Conservation (phyloP, 225 moss, liverwort and hornwort species). For the Marchantia polymorpha region DNA sequence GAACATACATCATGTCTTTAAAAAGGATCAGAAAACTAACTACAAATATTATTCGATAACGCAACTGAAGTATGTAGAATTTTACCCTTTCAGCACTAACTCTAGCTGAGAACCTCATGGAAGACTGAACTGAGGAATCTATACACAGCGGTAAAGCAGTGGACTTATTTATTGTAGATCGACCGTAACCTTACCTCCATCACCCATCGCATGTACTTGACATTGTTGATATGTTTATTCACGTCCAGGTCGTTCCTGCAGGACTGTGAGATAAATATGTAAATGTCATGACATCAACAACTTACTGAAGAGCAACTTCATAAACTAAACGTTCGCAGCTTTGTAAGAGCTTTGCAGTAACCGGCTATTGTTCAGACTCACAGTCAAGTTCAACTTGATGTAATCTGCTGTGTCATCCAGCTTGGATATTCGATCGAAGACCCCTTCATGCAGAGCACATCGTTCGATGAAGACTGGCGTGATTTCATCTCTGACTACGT, state of each 20-base stretch:
- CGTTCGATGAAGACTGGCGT: slow-evolving; percentile 12
- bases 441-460: background rate
- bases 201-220: slow-evolving; percentile 67
- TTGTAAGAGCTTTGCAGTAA: too few species aligned
- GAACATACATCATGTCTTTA: background rate
- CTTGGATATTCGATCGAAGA: slow-evolving; percentile 10
- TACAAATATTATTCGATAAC: too few species aligned
- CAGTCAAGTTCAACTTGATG: slow-evolving; percentile 18
- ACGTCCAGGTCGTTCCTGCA: slow-evolving; percentile 50
- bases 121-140: background rate
- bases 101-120: background rate
- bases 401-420: slow-evolving; percentile 7
- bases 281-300: too few species aligned
- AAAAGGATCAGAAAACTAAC: background rate
- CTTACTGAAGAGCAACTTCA: background rate
- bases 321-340: too few species aligned
- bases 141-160: background rate
- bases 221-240: slow-evolving; percentile 70
- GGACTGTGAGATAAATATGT: slow-evolving; percentile 23
- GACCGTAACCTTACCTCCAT: slow-evolving; percentile 41
- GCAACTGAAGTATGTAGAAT: background rate
- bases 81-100: background rate
- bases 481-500: slow-evolving; percentile 17
- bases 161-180: too few species aligned
- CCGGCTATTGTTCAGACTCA: background rate